phyloP scores from a whole-genome alignment of 768 basidiomycete species.

The Lentinula boryana region DNA sequence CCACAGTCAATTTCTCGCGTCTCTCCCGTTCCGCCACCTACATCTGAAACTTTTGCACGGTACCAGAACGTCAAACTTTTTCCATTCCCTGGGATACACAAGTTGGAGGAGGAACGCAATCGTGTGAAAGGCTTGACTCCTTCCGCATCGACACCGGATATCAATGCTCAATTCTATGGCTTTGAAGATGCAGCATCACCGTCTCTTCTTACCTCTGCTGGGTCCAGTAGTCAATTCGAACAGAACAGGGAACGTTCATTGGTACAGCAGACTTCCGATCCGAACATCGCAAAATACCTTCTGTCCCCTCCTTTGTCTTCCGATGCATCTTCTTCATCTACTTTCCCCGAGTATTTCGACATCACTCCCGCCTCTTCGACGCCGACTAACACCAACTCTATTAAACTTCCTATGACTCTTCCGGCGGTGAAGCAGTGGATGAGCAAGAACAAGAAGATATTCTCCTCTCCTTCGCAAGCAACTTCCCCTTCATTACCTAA shows the following conservation, averaged over 20 bases:
- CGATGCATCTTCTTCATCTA: constrained; percentile 37
- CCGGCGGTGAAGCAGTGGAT: constrained; percentile 82
- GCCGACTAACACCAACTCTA: constrained; percentile 25
- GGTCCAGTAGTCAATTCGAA: background rate
- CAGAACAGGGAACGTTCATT: constrained; percentile 51
- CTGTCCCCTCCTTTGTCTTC: constrained; percentile 32
- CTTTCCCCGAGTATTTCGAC: constrained; percentile 45
- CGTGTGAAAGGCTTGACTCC: constrained; percentile 5
- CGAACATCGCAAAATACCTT: constrained; percentile 53
- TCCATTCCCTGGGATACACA: constrained; percentile 85
- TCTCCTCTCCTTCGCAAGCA: constrained; percentile 31
- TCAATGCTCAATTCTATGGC: constrained; percentile 35
- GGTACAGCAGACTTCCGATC: constrained; percentile 67
- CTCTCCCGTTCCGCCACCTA: constrained; percentile 76
- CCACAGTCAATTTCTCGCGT: constrained; percentile 52
- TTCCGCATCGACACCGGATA: constrained; percentile 44
- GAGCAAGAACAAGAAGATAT: constrained; percentile 49
- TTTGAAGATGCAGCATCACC: constrained; percentile 35
- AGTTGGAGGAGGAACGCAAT: constrained; percentile 54
- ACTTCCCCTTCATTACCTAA: constrained; percentile 32
- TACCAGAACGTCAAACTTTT: constrained; percentile 79
- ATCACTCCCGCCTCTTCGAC: constrained; percentile 31
- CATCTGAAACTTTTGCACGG: constrained; percentile 62
- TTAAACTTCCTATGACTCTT: constrained; percentile 63
- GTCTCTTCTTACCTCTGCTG: background rate